Percentiles rank a stretch among this genome's conserved stretches.
phyloP scores from a whole-genome alignment of 768 basidiomycete species.

The Leccinum broughii region DNA sequence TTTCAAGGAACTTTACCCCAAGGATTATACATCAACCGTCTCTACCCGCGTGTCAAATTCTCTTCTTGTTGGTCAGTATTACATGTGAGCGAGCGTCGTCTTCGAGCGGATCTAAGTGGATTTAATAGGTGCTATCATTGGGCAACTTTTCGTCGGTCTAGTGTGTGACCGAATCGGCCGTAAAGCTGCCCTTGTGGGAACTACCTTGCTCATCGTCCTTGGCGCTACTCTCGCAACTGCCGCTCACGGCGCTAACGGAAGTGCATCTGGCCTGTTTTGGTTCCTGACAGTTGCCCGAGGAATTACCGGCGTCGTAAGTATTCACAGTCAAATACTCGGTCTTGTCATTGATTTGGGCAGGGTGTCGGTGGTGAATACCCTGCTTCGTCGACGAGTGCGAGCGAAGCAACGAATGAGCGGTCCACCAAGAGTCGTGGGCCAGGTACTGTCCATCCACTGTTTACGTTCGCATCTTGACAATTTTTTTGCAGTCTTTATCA shows the following conservation, averaged over 20 bases:
- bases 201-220: slow-evolving; percentile 67
- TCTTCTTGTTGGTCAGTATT: slow-evolving; percentile 58
- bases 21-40: slow-evolving; percentile 56
- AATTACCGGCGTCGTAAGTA: slow-evolving; percentile 60
- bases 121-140: slow-evolving; percentile 56
- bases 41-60: slow-evolving; percentile 73
- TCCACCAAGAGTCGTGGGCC: slow-evolving; percentile 60
- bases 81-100: not conserved
- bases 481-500: slow-evolving; percentile 54
- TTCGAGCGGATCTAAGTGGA: slow-evolving; percentile 4
- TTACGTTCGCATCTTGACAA: slow-evolving; percentile 1
- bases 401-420: slow-evolving; percentile 74
- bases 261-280: slow-evolving; percentile 65
- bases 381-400: slow-evolving; percentile 66
- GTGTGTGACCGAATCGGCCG: slow-evolving; percentile 75
- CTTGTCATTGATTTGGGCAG: slow-evolving; percentile 29
- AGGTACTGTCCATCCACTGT: slow-evolving; percentile 33
- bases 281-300: slow-evolving; percentile 72
- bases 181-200: slow-evolving; percentile 70
- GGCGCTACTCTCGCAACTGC: slow-evolving; percentile 70
- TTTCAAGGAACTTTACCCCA: slow-evolving; percentile 63
- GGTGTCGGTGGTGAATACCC: slow-evolving; percentile 82
- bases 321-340: not conserved
- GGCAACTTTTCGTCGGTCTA: slow-evolving; percentile 62
- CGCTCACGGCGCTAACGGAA: slow-evolving; percentile 61